Conservation (phyloP, 768 basidiomycete genomes). For the Lepiota venenata region DNA sequence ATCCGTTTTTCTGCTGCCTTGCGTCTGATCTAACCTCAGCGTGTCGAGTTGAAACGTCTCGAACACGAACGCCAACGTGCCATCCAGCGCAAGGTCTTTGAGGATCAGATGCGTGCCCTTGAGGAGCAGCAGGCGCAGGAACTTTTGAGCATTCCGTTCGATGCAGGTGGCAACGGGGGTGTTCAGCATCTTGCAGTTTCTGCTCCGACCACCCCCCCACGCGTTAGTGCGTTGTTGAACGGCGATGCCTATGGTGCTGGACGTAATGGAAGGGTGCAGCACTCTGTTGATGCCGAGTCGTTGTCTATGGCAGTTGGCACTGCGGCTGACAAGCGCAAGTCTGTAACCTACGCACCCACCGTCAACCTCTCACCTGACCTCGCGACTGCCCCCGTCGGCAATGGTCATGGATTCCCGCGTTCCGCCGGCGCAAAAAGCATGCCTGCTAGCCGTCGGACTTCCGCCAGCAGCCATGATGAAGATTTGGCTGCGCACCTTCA, state of each 20-base stretch:
- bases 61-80: conserved; percentile 90
- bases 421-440: conserved; percentile 84
- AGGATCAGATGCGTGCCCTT: conserved; percentile 93
- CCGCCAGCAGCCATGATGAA: conserved; percentile 84
- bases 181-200: conserved; percentile 82
- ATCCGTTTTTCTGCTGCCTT: conserved; percentile 7
- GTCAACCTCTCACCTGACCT: conserved; percentile 74
- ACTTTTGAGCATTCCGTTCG: conserved; percentile 71
- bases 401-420: conserved; percentile 57
- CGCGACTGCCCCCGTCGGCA: conserved; percentile 36
- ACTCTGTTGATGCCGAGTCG: conserved; percentile 56
- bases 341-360: conserved; percentile 79
- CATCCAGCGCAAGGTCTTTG: conserved; percentile 86
- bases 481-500: conserved; percentile 76
- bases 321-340: conserved; percentile 79
- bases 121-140: conserved; percentile 91
- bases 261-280: conserved; percentile 42
- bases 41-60: conserved; percentile 86
- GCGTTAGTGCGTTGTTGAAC: conserved; percentile 68
- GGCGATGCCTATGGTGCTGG: conserved; percentile 47
- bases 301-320: conserved; percentile 67
- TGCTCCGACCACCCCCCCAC: conserved; percentile 85
- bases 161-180: conserved; percentile 45
- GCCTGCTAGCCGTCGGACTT: conserved; percentile 88
- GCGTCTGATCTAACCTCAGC: conserved; percentile 22